Base-by-base conservation (phyloP, 2,329 filamentous ascomycete genomes). In the Alternaria panax region DNA sequence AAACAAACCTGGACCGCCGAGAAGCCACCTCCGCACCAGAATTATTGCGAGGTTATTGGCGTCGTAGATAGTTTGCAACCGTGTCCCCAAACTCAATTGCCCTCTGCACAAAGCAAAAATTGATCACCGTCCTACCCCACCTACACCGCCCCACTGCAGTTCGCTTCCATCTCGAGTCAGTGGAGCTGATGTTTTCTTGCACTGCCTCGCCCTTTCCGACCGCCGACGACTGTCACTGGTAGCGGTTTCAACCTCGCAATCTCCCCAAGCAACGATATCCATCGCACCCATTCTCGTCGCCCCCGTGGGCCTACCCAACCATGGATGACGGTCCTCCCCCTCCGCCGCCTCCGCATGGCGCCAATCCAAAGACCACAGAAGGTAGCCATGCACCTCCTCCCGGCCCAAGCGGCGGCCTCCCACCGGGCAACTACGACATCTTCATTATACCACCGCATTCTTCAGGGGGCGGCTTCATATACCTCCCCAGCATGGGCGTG, bases 391-490 rank as follows among this genome's bases (percentile, higher is more conserved):
- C 71, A 24, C 66, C 69, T 51, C 59, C 59, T 24, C 51, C 59
- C 42, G 61, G 64, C 22, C 57, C 51, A 12, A 62, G 62, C 48
- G 82, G 83, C 25, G 90, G 91, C 57, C 83, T 97, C 47, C 94
- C 94, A 3, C 85, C 91, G 1, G 93, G 94, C 55, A 96, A 95
- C 76, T 98, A 97, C 80, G 94, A 98, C 82, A 96, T 98, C 75
- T 97, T 97, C 81, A 90, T 97, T 76, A 93, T 98, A 72, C 94
- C 94, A 7, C 92, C 93, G 46, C 93, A 97, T 78, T 94, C 93
- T 11, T 86, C 93, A 7, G 94, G 94, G 53, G 88, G 89, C 0
- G 94, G 94, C 32, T 97, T 97, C 79, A 83, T 98, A 27, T 97
- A 98, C 78, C 86, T 98, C n/a, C 94, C 94, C 0, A 97, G 93